A percentile compares a stretch with the other conserved stretches of the same genome.
Evolutionary conservation across 345 rosid species (phyloP).

Genomic region (Aquilaria malaccensis): DNA sequence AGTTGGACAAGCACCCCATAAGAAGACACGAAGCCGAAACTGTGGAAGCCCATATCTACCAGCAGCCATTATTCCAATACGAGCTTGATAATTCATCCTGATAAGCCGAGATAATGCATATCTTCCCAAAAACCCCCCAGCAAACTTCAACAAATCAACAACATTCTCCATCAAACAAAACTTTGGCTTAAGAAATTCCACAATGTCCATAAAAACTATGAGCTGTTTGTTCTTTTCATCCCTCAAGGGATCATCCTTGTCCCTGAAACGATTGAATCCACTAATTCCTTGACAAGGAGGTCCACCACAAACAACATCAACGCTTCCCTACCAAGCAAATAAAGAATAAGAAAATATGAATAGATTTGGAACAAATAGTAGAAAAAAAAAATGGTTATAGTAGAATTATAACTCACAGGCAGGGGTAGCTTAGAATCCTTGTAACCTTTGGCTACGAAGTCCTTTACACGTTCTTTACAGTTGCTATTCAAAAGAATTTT

Average conservation of each 20-base stretch:
- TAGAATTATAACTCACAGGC: conserved; percentile 37
- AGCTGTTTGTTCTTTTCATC: conserved; percentile 67
- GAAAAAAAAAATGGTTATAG: background rate
- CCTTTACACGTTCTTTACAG: conserved; percentile 33
- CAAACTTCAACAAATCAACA: conserved; percentile 59
- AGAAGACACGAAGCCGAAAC: conserved; percentile 62
- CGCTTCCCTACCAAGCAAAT: conserved; percentile 37
- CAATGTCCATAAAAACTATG: conserved; percentile 56
- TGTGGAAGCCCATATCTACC: conserved; percentile 90
- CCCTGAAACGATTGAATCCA: conserved; percentile 63
- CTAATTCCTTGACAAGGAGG: conserved; percentile 91
- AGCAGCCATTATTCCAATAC: conserved; percentile 82
- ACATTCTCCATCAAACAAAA: conserved; percentile 79
- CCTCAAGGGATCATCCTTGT: conserved; percentile 35
- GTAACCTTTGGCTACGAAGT: conserved; percentile 45
- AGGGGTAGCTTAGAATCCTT: conserved; percentile 43
- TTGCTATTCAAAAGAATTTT: conserved; percentile 23
- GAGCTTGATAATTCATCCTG: conserved; percentile 58
- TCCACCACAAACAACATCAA: conserved; percentile 78
- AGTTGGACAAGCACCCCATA: conserved; percentile 68
- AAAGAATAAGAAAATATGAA: background rate
- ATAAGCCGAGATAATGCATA: conserved; percentile 64
- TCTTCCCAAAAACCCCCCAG: conserved; percentile 49
- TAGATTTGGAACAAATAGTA: background rate
- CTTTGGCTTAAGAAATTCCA: conserved; percentile 56